Base-by-base conservation (phyloP, 1,284 basidiomycete species). In the Pyrrhoderma noxium region DNA sequence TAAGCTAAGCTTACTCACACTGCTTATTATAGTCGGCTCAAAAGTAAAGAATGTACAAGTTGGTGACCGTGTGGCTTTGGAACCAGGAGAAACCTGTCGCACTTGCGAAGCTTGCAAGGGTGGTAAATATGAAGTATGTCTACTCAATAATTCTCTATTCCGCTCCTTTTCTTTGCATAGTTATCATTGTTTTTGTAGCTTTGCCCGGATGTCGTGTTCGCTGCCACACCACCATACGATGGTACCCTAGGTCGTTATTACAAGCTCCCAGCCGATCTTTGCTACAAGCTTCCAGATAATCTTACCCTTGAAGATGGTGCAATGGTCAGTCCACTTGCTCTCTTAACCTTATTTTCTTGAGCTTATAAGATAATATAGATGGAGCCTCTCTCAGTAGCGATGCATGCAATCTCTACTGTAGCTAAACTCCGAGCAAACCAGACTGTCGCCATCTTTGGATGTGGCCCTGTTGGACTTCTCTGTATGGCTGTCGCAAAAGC, bases 401-500 rank as follows among this genome's bases (percentile, higher is more conserved):
- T 96, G 11, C 93, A 98, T 67, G 84, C 90, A 1, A 85, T 96
- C 31, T 78, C 81, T 43, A 88, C 78, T 60, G 74, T 93, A 36
- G 93, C 86, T 19, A 70, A 76, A 36, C 75, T 96, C 65, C 79
- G 77, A 47, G 72, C 86, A 35, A 80, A 80, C 62, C 80, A 89
- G 65, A 80, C 79, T 41, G 79, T 93, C 56, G 80, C 79, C 21
- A 73, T 98, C 53, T 93, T 95, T 60, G 85, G 85, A 22, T 95
- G 93, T 55, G 94, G 95, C 1, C 94, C 94, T 7, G 90, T 98
- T 56, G 93, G 93, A 23, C 75, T 97, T 16, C 79, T 97, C 34
- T 87, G 83, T 64, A 93, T 94, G 82, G 93, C 90, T 3, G 92
- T 93, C 19, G 92, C 92, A 23, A 92, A 86, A 64, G 93, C 91